Evolutionary conservation across 176 grass and related monocot species (phyloP).

Genomic region (Saccharum spontaneum): DNA sequence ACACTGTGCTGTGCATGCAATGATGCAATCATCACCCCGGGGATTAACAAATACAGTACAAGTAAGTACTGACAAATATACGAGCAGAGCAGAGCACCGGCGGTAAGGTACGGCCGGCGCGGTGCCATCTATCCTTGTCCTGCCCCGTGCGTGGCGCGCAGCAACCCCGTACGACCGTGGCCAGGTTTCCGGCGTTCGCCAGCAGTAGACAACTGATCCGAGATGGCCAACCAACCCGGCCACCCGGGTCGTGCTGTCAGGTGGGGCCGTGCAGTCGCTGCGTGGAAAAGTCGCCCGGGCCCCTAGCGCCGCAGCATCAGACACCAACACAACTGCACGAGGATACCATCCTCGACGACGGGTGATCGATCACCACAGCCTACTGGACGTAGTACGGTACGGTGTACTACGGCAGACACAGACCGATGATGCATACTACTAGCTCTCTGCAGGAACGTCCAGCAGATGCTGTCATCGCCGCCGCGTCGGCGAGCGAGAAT

Average conservation of each 20-base stretch:
- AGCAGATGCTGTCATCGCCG: too few relatives aligned
- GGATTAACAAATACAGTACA: not conserved
- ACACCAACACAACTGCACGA: too few relatives aligned
- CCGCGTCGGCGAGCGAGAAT: too few relatives aligned
- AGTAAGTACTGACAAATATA: not conserved
- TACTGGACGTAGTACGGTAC: too few relatives aligned
- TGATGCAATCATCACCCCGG: not conserved
- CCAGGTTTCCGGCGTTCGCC: constrained; percentile 7
- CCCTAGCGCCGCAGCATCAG: not conserved
- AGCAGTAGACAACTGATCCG: not conserved
- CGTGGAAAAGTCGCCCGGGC: too few relatives aligned
- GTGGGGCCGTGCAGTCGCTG: not conserved
- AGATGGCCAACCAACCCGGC: too few relatives aligned
- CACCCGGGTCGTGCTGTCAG: not conserved
- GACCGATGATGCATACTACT: too few relatives aligned
- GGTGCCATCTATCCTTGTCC: not conserved
- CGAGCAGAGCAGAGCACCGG: not conserved
- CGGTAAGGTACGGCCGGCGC: not conserved
- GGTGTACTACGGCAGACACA: too few relatives aligned
- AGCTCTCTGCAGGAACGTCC: too few relatives aligned
- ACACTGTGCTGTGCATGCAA: not conserved
- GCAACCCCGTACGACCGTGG: not conserved
- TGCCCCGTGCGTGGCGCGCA: not conserved
- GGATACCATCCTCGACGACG: too few relatives aligned
- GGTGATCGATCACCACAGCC: too few relatives aligned